phyloP scores from a whole-genome alignment of 2,329 filamentous ascomycete species.

The Tolypocladium paradoxum region DNA sequence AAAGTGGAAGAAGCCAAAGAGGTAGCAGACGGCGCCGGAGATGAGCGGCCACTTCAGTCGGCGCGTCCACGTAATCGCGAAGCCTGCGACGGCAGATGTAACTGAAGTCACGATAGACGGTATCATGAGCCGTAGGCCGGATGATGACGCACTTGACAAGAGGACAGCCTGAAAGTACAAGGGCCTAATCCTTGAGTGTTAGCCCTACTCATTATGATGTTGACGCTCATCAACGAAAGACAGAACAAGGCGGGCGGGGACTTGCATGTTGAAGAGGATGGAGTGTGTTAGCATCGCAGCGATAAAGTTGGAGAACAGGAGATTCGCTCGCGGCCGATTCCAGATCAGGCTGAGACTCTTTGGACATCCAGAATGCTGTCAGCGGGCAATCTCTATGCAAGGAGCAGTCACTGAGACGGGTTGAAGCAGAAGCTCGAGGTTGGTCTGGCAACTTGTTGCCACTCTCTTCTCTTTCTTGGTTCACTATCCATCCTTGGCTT shows the following conservation, averaged over 20 bases:
- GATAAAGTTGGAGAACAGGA: slow-evolving; percentile 46
- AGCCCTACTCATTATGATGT: too few species aligned
- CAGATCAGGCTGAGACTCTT: slow-evolving; percentile 34
- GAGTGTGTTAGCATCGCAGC: slow-evolving; percentile 41
- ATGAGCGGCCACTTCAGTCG: slow-evolving; percentile 49
- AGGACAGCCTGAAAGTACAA: slow-evolving; percentile 70
- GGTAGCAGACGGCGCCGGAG: slow-evolving; percentile 35
- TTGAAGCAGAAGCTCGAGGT: neutral
- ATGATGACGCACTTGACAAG: slow-evolving; percentile 55
- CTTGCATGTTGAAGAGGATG: slow-evolving; percentile 48
- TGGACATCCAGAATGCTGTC: neutral
- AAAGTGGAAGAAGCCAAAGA: slow-evolving; percentile 41
- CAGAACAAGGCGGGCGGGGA: neutral
- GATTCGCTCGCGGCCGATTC: slow-evolving; percentile 40
- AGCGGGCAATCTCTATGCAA: neutral
- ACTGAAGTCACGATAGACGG: slow-evolving; percentile 46
- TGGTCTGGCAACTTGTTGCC: neutral
- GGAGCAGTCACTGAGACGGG: neutral
- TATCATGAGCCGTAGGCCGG: slow-evolving; percentile 58
- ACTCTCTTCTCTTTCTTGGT: neutral
- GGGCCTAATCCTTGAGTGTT: slow-evolving; percentile 31
- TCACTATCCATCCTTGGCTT: too few species aligned
- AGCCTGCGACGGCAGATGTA: slow-evolving; percentile 46
- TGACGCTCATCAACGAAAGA: too few species aligned
- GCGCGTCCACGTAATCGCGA: slow-evolving; percentile 49